A percentile compares a stretch with the other conserved stretches of the same genome.
Evolutionary conservation across 352 stramenopile genomes (phyloP).

Genomic region (Phytophthora uliginosa): DNA sequence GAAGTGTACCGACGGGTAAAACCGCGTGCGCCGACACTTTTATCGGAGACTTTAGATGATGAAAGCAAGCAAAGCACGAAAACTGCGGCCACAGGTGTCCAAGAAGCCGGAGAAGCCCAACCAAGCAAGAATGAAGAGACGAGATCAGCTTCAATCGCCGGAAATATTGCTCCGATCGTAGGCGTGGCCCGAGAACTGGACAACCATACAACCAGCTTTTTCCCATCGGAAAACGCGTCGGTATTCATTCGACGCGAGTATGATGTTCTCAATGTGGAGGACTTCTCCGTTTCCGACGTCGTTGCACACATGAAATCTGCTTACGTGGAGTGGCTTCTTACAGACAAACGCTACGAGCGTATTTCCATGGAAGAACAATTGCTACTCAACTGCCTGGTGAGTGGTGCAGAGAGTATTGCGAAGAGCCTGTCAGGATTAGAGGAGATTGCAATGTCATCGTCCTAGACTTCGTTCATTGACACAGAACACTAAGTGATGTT

Average conservation of each 20-base stretch:
- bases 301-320: slow-evolving; percentile 40
- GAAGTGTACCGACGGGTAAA: slow-evolving; percentile 61
- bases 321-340: slow-evolving; percentile 43
- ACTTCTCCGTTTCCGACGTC: slow-evolving; percentile 45
- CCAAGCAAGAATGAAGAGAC: background rate
- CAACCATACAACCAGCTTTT: slow-evolving; percentile 11
- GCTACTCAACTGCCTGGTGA: slow-evolving; percentile 42
- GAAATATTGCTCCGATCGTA: background rate
- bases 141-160: background rate
- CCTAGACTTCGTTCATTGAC: background rate
- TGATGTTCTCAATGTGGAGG: slow-evolving; percentile 53
- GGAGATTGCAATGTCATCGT: slow-evolving; percentile 63
- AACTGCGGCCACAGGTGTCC: background rate
- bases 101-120: background rate
- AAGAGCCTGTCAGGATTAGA: slow-evolving; percentile 63
- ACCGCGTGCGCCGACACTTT: slow-evolving; percentile 1
- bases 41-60: background rate
- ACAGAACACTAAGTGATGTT: background rate
- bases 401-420: slow-evolving; percentile 60
- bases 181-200: background rate
- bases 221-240: slow-evolving; percentile 18
- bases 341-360: slow-evolving; percentile 38
- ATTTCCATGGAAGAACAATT: slow-evolving; percentile 53
- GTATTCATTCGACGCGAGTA: slow-evolving; percentile 44
- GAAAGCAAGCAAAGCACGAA: background rate